Evolutionary conservation across 345 rosid genomes (phyloP), one percentile per base, ranked within the genome.

Genomic region (Toxicodendron radicans): DNA sequence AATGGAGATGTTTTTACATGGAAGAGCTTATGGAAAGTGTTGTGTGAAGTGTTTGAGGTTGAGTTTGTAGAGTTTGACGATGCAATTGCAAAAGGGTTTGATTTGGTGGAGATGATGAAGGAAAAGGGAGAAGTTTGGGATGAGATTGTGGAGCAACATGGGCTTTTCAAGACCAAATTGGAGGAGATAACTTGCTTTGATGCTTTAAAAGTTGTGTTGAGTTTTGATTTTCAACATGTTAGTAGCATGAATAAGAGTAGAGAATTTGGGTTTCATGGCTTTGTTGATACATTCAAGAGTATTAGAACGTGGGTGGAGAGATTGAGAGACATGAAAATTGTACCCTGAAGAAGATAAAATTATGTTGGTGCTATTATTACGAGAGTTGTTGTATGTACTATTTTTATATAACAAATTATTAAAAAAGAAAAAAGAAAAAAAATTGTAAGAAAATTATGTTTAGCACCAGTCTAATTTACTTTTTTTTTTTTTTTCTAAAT

Each of bases 161-260:
- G 30, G 30, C 30, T 27, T 27, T 2, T 27, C 30, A 27, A 27
- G 30, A 27, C 30, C 30, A 27, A 27, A 27, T 27, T 27, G 30
- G 30, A 27, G 30, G 30, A 27, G 30, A 27, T 27, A 27, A 27
- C 74, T 38, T 75, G 82, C 62, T 60, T 65, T 24, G 79, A 63
- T 1, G 77, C 82, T 2, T 14, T 80, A 0, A 3, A 52, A 9
- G 0, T 7, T 0, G 84, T 73, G 4, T 17, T 81, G 60, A 43
- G 70, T 64, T 76, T 80, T 17, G n/a, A 57, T 61, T 70, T 80
- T 71, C 82, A 83, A 61, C 79, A 80, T 66, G 80, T 78, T 5
- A 58, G 76, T 16, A 80, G 82, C 78, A 79, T 81, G 87, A 81
- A 77, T 51, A 79, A 75, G 78, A 70, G 83, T 54, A 61, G 82